A percentile compares a stretch with the other conserved stretches of the same genome.
Conservation (phyloP, 495 filamentous ascomycete species). For the Xylaria longipes region DNA sequence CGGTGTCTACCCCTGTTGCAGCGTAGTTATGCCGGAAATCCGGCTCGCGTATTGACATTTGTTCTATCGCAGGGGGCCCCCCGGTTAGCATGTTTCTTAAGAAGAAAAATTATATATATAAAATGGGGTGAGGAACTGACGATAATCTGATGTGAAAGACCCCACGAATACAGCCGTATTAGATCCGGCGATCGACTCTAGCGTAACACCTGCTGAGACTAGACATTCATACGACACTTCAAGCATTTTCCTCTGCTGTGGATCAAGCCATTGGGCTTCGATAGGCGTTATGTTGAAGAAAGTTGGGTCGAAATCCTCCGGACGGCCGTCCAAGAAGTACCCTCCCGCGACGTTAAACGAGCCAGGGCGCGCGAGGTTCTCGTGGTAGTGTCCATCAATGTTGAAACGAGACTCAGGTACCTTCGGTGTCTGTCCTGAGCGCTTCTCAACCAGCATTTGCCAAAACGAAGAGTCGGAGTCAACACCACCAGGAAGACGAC, state of each 20-base stretch:
- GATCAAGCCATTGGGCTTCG: constrained; percentile 45
- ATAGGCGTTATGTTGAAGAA: constrained; percentile 48
- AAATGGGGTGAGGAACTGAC: constrained; percentile 30
- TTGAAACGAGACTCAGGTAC: constrained; percentile 29
- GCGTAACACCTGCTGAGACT: constrained; percentile 52
- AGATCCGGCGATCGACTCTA: constrained; percentile 52
- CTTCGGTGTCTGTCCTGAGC: constrained; percentile 28
- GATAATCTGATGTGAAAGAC: constrained; percentile 57
- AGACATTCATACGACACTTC: constrained; percentile 51
- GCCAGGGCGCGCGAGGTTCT: constrained; percentile 24
- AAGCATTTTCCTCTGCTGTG: constrained; percentile 49
- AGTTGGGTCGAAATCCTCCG: constrained; percentile 47
- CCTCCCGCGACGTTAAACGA: constrained; percentile 36
- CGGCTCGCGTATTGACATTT: constrained; percentile 49
- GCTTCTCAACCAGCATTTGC: constrained; percentile 44
- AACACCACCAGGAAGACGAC: constrained; percentile 30
- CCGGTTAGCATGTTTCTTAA: background rate
- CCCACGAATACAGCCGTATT: constrained; percentile 61
- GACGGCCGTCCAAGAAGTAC: constrained; percentile 47
- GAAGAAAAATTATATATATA: background rate
- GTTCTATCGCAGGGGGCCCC: constrained; percentile 16
- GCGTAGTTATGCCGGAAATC: constrained; percentile 51
- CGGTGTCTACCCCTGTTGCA: constrained; percentile 53
- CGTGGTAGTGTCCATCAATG: constrained; percentile 30
- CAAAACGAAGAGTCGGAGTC: constrained; percentile 54